Base-by-base conservation (phyloP, 306 rosid species). In the Hippophae tibetana region DNA sequence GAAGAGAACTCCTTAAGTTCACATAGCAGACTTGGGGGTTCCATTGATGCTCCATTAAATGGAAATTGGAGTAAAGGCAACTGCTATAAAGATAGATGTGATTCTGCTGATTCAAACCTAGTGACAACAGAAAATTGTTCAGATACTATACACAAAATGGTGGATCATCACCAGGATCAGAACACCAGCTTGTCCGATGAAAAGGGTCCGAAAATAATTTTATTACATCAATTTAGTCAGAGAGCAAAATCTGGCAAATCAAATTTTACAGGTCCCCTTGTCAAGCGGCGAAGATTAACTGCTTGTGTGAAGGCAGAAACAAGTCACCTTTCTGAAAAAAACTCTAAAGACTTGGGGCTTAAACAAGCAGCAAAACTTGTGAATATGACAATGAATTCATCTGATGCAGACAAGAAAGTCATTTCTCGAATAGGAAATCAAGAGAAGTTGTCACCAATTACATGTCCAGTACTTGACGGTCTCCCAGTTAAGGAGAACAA, bases 261-360 rank as follows among this genome's bases (percentile, higher is more conserved):
- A 49, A 78, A 76, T 68, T 68, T 56, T 65, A 66, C 43, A 55
- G 80, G 66, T 70, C 80, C 78, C 69, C 72, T 78, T 57, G 54
- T 69, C 47, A 89, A 86, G 77, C 78, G 82, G 46, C 63, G 82
- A 65, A 86, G 79, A 68, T 62, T 89, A 58, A 67, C 82, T 66
- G 82, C 84, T 62, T 83, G 85, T 70, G 78, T 59, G 42, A 70
- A 79, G 73, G 76, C 63, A 43, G 86, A 85, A 69, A 72, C 71
- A 54, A 68, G 57, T 41, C 69, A 70, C 64, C 46, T 63, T 13
- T 61, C 31, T 27, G 78, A 75, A 64, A 72, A 71, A 40, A 73
- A 77, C 52, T 62, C 67, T 23, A 67, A 69, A 47, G 78, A 67
- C 57, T 76, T 58, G 59, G 70, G 47, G 67, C 74, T 74, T 13